Conservation (phyloP, 2,329 filamentous ascomycete genomes). For the Phaeomoniella chlamydospora region DNA sequence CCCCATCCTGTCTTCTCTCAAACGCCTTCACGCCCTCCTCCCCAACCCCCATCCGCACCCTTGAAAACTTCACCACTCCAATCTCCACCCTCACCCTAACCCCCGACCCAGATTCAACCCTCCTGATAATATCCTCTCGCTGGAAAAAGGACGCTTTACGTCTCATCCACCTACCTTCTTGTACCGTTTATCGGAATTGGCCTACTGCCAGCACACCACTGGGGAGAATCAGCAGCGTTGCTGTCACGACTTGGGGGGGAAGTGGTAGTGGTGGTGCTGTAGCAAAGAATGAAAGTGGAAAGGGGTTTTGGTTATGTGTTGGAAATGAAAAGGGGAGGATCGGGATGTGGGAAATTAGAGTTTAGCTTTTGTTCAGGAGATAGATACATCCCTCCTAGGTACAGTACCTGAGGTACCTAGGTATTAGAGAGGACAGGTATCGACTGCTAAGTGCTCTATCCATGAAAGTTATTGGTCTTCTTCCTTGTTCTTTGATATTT, state of each 20-base stretch:
- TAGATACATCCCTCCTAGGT: too few relatives aligned
- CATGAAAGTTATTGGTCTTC: too few relatives aligned
- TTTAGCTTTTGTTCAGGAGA: conserved; percentile 34
- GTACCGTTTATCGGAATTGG: conserved; percentile 95
- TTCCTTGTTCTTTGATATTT: too few relatives aligned
- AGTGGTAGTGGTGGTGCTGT: conserved; percentile 4
- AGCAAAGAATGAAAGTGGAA: too few relatives aligned
- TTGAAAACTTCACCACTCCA: conserved; percentile 80
- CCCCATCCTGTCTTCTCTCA: conserved; percentile 1
- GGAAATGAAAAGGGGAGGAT: conserved; percentile 84
- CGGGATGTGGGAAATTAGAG: conserved; percentile 75
- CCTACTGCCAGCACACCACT: conserved; percentile 81
- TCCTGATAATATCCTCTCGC: conserved; percentile 71
- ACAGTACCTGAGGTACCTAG: too few relatives aligned
- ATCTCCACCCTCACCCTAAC: conserved; percentile 70
- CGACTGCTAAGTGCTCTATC: too few relatives aligned
- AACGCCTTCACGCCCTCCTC: conserved; percentile 32
- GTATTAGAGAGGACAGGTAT: too few relatives aligned
- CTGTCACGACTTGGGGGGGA: conserved; percentile 17
- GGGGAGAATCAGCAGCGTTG: conserved; percentile 64
- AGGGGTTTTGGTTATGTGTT: conserved; percentile 47
- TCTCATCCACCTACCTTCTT: conserved; percentile 78
- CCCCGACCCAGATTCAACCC: conserved; percentile 60
- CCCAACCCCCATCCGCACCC: conserved; percentile 58
- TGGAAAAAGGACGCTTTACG: conserved; percentile 81